Conservation (phyloP, 495 filamentous ascomycete species). For the Aspergillus asperescens region DNA sequence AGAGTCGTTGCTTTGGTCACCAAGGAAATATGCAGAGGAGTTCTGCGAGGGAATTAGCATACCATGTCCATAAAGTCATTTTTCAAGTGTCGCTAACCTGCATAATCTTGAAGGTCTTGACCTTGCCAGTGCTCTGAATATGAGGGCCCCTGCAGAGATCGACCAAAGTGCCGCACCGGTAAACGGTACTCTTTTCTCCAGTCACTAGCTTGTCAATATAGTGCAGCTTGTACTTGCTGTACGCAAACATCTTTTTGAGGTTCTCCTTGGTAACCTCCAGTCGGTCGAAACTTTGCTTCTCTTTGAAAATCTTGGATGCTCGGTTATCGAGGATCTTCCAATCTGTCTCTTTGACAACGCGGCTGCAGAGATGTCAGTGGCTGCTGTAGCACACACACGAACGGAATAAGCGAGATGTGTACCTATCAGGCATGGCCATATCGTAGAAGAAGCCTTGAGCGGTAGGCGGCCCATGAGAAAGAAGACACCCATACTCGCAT, state of each 20-base stretch:
- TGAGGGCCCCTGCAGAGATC: constrained; percentile 79
- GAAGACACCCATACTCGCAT: constrained; percentile 77
- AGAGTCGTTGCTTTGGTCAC: constrained; percentile 86
- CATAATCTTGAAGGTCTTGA: constrained; percentile 91
- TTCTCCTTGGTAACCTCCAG: constrained; percentile 83
- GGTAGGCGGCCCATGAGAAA: constrained; percentile 89
- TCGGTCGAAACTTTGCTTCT: constrained; percentile 93
- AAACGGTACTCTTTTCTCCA: constrained; percentile 87
- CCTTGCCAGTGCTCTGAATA: constrained; percentile 85
- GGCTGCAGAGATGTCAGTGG: constrained; percentile 26
- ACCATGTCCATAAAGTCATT: neutral
- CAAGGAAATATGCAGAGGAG: constrained; percentile 94
- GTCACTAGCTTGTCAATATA: constrained; percentile 94
- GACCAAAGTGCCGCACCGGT: constrained; percentile 75
- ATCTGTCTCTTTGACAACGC: constrained; percentile 67
- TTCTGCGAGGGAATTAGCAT: constrained; percentile 54
- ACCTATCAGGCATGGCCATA: constrained; percentile 76
- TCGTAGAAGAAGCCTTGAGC: constrained; percentile 98
- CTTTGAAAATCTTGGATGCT: constrained; percentile 76
- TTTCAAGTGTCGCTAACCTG: constrained; percentile 43
- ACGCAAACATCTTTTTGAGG: constrained; percentile 89
- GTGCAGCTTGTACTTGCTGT: constrained; percentile 94
- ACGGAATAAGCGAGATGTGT: constrained; percentile 13
- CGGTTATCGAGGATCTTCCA: constrained; percentile 75
- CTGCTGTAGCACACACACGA: neutral